These are phyloP conservation scores for Starmera dryadoides DNA, from an alignment of 805 yeast species.

Conservation along the genomic window DNA sequence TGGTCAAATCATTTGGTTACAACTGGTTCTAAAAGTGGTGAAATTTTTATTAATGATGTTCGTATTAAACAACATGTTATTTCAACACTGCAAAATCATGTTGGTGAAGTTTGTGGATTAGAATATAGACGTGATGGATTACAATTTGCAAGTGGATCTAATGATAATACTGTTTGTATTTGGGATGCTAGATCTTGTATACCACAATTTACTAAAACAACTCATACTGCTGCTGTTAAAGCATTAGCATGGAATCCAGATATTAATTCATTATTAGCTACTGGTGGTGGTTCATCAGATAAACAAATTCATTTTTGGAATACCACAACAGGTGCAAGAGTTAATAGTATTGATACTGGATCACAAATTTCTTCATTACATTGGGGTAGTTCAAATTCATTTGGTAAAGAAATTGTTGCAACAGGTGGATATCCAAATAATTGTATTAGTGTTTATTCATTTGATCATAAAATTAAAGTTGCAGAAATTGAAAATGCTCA, in stretches of 20 bases:
- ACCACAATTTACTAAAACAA: constrained; percentile 70
- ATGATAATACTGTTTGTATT: constrained; percentile 85
- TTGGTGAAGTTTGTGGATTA: constrained; percentile 90
- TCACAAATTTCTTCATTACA: constrained; percentile 90
- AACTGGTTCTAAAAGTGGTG: constrained; percentile 84
- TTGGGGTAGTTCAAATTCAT: constrained; percentile 77
- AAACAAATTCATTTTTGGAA: constrained; percentile 92
- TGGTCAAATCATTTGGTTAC: constrained; percentile 82
- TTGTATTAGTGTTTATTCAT: constrained; percentile 74
- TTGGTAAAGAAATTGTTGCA: constrained; percentile 79
- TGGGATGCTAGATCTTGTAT: constrained; percentile 77
- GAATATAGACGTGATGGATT: constrained; percentile 80
- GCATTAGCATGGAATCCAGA: constrained; percentile 95
- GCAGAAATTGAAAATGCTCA: constrained; percentile 86
- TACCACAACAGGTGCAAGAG: constrained; percentile 79
- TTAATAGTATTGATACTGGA: constrained; percentile 83
- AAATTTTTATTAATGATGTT: constrained; percentile 83
- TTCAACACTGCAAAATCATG: constrained; percentile 52
- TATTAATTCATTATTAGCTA: constrained; percentile 74
- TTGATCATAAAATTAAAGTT: constrained; percentile 78
- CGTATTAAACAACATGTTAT: constrained; percentile 74
- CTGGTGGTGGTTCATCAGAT: constrained; percentile 95
- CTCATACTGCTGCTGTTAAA: constrained; percentile 91
- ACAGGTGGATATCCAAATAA: constrained; percentile 93
- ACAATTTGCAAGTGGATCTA: constrained; percentile 88